Evolutionary conservation across 768 basidiomycete species (phyloP).

Genomic region (Phylloporus rhodoxanthus): DNA sequence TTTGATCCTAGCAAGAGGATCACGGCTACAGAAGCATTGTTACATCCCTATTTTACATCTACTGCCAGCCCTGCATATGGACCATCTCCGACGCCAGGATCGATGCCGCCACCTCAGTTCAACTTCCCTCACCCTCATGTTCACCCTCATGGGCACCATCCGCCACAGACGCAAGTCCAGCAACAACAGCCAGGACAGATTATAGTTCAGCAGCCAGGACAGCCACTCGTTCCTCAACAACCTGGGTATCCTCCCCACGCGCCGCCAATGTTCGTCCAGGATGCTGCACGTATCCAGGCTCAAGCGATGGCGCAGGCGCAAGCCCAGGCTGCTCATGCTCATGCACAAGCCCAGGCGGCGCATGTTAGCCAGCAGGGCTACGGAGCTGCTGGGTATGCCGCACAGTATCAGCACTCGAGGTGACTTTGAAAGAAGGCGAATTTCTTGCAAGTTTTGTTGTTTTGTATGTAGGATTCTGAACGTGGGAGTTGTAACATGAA

Average conservation of each 20-base stretch:
- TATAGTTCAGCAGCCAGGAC: slow-evolving; percentile 35
- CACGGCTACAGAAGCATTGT: slow-evolving; percentile 85
- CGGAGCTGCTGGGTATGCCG: slow-evolving; percentile 22
- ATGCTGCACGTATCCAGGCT: slow-evolving; percentile 35
- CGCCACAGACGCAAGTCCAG: slow-evolving; percentile 37
- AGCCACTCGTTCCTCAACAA: slow-evolving; percentile 34
- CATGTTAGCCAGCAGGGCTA: slow-evolving; percentile 30
- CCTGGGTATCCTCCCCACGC: slow-evolving; percentile 29
- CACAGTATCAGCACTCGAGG: slow-evolving; percentile 30
- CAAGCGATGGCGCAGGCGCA: slow-evolving; percentile 38
- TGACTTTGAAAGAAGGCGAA: slow-evolving; percentile 5
- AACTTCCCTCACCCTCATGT: slow-evolving; percentile 61
- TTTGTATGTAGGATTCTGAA: slow-evolving; percentile 15
- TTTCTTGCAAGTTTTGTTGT: slow-evolving; percentile 1
- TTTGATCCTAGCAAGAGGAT: slow-evolving; percentile 93
- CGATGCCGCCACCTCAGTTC: slow-evolving; percentile 64
- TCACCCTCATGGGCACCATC: slow-evolving; percentile 38
- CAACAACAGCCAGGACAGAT: slow-evolving; percentile 38
- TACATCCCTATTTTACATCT: slow-evolving; percentile 85
- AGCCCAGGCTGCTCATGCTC: slow-evolving; percentile 37
- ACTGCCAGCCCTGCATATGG: slow-evolving; percentile 33
- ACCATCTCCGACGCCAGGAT: slow-evolving; percentile 38
- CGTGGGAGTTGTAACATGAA: slow-evolving; percentile 20
- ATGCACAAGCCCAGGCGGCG: slow-evolving; percentile 33
- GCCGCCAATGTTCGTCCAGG: slow-evolving; percentile 31